These are phyloP conservation scores for Penicillium occitanis DNA, from an alignment of 2,329 filamentous ascomycete genomes.

Conservation along the genomic window DNA sequence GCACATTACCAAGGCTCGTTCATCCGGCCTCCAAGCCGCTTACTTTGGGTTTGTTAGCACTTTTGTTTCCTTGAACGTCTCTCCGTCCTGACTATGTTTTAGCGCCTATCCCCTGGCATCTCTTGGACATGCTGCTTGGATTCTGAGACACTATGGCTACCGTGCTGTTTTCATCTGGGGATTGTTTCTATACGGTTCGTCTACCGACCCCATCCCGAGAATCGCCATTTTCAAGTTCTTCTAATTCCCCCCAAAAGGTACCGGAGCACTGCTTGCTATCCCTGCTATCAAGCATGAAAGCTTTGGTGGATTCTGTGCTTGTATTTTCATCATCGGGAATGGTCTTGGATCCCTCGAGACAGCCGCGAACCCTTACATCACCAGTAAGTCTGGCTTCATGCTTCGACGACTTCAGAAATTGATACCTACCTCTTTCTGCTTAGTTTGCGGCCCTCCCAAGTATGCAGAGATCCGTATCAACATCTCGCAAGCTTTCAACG, in stretches of 20 bases:
- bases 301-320: slow-evolving; percentile 72
- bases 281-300: slow-evolving; percentile 75
- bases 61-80: neutral
- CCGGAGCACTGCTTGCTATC: slow-evolving; percentile 57
- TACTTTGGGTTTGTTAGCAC: slow-evolving; percentile 56
- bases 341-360: slow-evolving; percentile 74
- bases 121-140: neutral
- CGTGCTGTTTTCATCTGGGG: neutral
- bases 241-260: neutral
- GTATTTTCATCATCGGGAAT: slow-evolving; percentile 70
- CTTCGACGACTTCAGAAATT: neutral
- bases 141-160: neutral
- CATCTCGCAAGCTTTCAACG: slow-evolving; percentile 74
- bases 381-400: neutral
- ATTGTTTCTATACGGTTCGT: neutral
- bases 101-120: neutral
- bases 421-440: slow-evolving; percentile 48
- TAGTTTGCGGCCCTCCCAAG: slow-evolving; percentile 69
- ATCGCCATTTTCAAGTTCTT: neutral
- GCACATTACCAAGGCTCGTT: slow-evolving; percentile 56
- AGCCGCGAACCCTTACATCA: slow-evolving; percentile 68
- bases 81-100: neutral
- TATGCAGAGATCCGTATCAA: slow-evolving; percentile 77
- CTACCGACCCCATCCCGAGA: neutral
- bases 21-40: slow-evolving; percentile 62